A percentile compares a stretch with the other conserved stretches of the same genome.
phyloP scores from a whole-genome alignment of 805 yeast species.

The Lipomyces spencermartinsiae region DNA sequence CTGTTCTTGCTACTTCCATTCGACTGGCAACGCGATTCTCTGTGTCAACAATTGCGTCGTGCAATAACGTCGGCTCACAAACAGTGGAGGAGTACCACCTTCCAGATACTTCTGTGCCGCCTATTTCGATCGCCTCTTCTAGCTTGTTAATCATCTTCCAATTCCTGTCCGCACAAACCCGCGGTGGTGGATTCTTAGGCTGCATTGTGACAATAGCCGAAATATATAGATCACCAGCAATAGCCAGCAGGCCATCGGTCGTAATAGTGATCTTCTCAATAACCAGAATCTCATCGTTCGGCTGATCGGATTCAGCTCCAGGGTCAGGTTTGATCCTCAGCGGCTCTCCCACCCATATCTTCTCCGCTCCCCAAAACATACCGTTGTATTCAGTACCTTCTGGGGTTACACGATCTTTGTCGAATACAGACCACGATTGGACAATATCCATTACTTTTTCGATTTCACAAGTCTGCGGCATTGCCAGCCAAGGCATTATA shows the following conservation, averaged over 20 bases:
- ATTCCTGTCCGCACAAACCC: conserved; percentile 13
- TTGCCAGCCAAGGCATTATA: conserved; percentile 29
- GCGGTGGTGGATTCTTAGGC: not conserved
- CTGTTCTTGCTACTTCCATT: not conserved
- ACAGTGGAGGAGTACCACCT: conserved; percentile 13
- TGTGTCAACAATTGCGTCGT: not conserved
- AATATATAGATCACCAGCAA: conserved; percentile 6
- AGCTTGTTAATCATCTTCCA: conserved; percentile 1
- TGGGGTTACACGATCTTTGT: conserved; percentile 3
- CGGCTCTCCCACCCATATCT: conserved; percentile 35
- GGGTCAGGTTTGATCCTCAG: conserved; percentile 23
- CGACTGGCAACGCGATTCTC: not conserved
- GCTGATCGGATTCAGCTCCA: not conserved
- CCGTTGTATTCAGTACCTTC: conserved; percentile 26
- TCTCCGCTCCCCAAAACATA: conserved; percentile 34
- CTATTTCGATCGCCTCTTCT: not conserved
- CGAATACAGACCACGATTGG: conserved; percentile 24
- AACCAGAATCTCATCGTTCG: conserved; percentile 21
- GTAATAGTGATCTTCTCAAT: conserved; percentile 16
- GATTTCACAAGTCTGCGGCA: conserved; percentile 1
- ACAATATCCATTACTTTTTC: conserved; percentile 7
- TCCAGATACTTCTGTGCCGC: conserved; percentile 3
- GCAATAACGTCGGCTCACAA: not conserved
- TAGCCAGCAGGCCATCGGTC: not conserved
- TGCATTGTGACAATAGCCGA: not conserved